Base-by-base conservation (phyloP, 1,284 basidiomycete genomes). In the Cutaneotrichosporon arboriforme region DNA sequence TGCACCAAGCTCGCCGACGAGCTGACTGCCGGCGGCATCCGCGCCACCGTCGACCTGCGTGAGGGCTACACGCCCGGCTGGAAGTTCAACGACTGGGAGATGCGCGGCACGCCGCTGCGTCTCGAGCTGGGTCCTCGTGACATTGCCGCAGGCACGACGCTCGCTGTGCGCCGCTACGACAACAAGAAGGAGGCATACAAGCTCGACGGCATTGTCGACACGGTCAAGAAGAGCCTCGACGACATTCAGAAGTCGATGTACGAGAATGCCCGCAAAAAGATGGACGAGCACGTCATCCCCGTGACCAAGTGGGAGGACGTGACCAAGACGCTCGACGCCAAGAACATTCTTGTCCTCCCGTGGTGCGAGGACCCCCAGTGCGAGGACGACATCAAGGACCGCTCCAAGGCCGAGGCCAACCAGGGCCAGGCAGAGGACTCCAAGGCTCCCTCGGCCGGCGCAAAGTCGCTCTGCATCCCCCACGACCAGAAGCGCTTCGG, bases 51-150 rank as follows among this genome's bases (percentile, higher is more conserved):
- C 1, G 96, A 99, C 77, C 78, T 93, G 61, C 80, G 94, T 51
- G 94, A 97, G 17, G 90, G 88, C 22, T 96, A 98, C 78, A 97
- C 91, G 45, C 94, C 94, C 14, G 94, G 94, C 41, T 98, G 87
- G 80, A 99, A 98, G 79, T 99, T 97, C 79, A 97, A 97, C 74
- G 90, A 97, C 72, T 97, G 94, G 92, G 96, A 99, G 79, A 86
- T 96, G 77, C 90, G 92, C 82, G 96, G 96, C 75, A 91, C 97
- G 31, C 96, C 94, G 20, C 80, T 99, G 54, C 90, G 94, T 61
- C 85, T 99, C 62, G 96, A 99, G 77, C 85, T 98, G 61, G 96
- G 94, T 12, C 94, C 94, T 49, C 86, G 88, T 61, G 94, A 99
- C 75, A 79, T 98, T 60, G 82, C 83, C 51, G 90, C 90, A 77